These are phyloP conservation scores for Phytophthora citricola DNA, from an alignment of 352 stramenopile genomes.

Conservation along the genomic window DNA sequence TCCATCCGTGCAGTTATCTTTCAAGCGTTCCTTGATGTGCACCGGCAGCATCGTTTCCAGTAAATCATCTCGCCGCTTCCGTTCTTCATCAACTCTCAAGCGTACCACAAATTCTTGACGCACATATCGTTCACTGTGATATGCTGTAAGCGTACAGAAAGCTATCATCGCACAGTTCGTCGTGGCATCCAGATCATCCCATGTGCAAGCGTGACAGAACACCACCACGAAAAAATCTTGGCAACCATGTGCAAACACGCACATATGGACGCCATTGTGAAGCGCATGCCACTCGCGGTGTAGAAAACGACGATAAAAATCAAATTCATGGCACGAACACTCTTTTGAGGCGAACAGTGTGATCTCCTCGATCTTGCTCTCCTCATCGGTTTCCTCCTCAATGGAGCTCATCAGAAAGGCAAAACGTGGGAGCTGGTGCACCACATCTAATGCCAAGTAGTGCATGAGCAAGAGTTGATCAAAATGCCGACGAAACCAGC, in stretches of 20 bases:
- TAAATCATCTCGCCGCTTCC: constrained; percentile 71
- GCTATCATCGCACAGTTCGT: constrained; percentile 55
- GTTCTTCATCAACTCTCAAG: constrained; percentile 65
- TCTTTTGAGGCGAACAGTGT: constrained; percentile 64
- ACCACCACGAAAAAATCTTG: constrained; percentile 59
- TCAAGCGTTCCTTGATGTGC: constrained; percentile 81
- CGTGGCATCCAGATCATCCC: constrained; percentile 58
- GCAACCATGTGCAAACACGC: constrained; percentile 50
- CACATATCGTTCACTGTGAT: constrained; percentile 70
- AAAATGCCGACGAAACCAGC: constrained; percentile 57
- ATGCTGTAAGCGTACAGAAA: constrained; percentile 79
- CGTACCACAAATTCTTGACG: constrained; percentile 71
- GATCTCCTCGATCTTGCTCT: constrained; percentile 12
- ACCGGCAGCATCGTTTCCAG: constrained; percentile 80
- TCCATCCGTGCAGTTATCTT: constrained; percentile 70
- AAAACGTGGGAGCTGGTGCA: constrained; percentile 57
- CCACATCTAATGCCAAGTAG: constrained; percentile 59
- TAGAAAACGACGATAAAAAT: constrained; percentile 68
- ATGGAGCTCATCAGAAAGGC: constrained; percentile 45
- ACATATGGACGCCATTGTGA: constrained; percentile 63
- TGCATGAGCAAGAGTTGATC: constrained; percentile 56
- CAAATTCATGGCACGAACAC: constrained; percentile 58
- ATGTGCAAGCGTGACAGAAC: constrained; percentile 58
- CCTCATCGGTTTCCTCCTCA: constrained; percentile 26
- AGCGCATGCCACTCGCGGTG: constrained; percentile 73